These are phyloP conservation scores for Sporormia fimetaria DNA, from an alignment of 495 filamentous ascomycete genomes.

Conservation along the genomic window DNA sequence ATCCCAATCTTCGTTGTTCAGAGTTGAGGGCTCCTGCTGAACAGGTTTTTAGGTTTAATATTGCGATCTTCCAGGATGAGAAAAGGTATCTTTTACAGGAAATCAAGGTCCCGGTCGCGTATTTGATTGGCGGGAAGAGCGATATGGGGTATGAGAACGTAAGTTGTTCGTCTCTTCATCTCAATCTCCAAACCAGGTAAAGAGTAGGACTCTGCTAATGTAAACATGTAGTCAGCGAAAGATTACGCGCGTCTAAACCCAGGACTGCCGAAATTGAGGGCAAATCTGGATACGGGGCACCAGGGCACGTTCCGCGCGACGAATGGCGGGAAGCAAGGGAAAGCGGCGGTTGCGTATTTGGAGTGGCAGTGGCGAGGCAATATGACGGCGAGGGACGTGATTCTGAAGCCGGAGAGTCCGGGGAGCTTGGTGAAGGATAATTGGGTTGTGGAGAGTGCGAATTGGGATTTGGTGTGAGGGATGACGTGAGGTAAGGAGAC, in stretches of 20 bases:
- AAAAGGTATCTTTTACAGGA: slow-evolving; percentile 12
- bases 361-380: slow-evolving; percentile 21
- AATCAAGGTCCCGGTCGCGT: slow-evolving; percentile 21
- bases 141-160: slow-evolving; percentile 16
- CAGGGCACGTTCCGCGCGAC: slow-evolving; percentile 11
- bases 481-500: too few relatives aligned
- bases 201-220: slow-evolving; percentile 1
- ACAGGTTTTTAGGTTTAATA: too few relatives aligned
- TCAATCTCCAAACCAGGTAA: too few relatives aligned
- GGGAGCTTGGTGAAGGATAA: slow-evolving; percentile 31
- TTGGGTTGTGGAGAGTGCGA: slow-evolving; percentile 24
- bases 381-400: slow-evolving; percentile 19
- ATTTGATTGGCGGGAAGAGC: slow-evolving; percentile 9
- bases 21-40: too few relatives aligned
- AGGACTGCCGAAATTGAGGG: slow-evolving; percentile 11
- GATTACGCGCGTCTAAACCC: slow-evolving; percentile 8
- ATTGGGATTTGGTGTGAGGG: slow-evolving; percentile 14
- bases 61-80: slow-evolving; percentile 17
- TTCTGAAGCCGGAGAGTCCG: slow-evolving; percentile 18
- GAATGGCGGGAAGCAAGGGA: slow-evolving; percentile 16
- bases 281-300: slow-evolving; percentile 16
- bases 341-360: slow-evolving; percentile 14
- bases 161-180: too few relatives aligned
- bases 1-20: too few relatives aligned
- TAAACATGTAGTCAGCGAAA: slow-evolving; percentile 1